Evolutionary conservation across 2,329 filamentous ascomycete genomes (phyloP).

Genomic region (Pleoardoris graminearum): DNA sequence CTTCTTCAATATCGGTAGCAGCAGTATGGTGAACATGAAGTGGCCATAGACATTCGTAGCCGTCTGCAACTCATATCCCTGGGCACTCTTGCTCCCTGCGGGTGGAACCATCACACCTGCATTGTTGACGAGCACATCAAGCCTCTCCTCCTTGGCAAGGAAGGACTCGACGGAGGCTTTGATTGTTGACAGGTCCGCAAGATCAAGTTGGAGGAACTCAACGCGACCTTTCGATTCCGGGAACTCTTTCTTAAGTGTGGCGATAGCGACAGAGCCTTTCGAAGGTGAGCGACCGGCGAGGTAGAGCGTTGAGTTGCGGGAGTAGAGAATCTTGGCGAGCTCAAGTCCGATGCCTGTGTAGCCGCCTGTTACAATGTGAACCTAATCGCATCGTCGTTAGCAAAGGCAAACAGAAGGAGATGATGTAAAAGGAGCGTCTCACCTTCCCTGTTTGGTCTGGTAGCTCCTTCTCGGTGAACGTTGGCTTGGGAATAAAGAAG

Average conservation of each 20-base stretch:
- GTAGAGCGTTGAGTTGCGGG: slow-evolving; percentile 54
- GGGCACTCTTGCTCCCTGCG: slow-evolving; percentile 12
- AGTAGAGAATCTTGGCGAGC: slow-evolving; percentile 57
- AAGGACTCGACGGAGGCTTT: slow-evolving; percentile 37
- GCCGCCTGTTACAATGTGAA: slow-evolving; percentile 56
- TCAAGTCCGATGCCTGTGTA: slow-evolving; percentile 55
- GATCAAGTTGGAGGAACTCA: slow-evolving; percentile 43
- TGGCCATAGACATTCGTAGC: slow-evolving; percentile 43
- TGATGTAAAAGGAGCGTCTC: background rate
- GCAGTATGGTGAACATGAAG: slow-evolving; percentile 38
- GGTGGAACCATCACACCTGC: slow-evolving; percentile 61
- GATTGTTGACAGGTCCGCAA: slow-evolving; percentile 40
- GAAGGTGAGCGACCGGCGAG: slow-evolving; percentile 46
- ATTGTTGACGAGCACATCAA: slow-evolving; percentile 92
- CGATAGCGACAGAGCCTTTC: slow-evolving; percentile 41
- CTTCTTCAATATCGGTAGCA: slow-evolving; percentile 32
- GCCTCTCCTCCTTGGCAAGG: slow-evolving; percentile 25
- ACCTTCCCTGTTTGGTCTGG: slow-evolving; percentile 38
- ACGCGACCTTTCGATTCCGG: slow-evolving; percentile 34
- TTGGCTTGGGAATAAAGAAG: slow-evolving; percentile 33
- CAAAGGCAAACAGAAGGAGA: background rate
- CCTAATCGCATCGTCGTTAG: slow-evolving; percentile 15
- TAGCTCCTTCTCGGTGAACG: slow-evolving; percentile 48
- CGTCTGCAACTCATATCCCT: slow-evolving; percentile 40
- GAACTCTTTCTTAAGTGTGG: slow-evolving; percentile 29